A percentile compares a stretch with the other conserved stretches of the same genome.
Evolutionary conservation across 495 filamentous ascomycete species (phyloP).

Genomic region (Neurospora sp.): DNA sequence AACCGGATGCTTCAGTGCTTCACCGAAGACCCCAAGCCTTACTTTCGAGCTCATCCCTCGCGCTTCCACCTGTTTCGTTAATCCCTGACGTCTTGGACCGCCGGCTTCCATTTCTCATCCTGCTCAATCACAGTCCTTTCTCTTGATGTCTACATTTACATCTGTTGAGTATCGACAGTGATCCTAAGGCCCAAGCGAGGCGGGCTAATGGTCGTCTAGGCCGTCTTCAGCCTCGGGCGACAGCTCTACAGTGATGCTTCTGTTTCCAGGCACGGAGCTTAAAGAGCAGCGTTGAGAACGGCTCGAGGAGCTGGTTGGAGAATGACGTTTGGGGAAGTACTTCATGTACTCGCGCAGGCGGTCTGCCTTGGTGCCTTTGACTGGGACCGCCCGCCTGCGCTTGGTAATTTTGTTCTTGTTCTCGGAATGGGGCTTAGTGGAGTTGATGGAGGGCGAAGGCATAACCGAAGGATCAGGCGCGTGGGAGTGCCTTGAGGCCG

Average conservation of each 20-base stretch:
- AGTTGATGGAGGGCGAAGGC: background rate
- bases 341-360: background rate
- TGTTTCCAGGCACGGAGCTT: background rate
- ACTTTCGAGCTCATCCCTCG: no score
- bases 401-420: background rate
- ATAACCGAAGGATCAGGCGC: background rate
- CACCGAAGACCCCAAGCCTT: no score
- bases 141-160: no score
- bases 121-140: no score
- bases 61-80: no score
- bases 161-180: no score
- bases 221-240: background rate
- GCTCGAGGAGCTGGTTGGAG: background rate
- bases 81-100: no score
- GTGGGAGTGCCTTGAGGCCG: rapidly evolving
- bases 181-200: no score
- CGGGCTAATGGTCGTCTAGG: background rate
- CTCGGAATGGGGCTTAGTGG: rapidly evolving
- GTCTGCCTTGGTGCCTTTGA: background rate
- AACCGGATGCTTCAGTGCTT: no score
- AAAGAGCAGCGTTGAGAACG: background rate
- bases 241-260: background rate
- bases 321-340: background rate
- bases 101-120: no score
- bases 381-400: background rate